Evolutionary conservation across 2,329 filamentous ascomycete genomes (phyloP), one percentile per base, ranked within the genome.

Genomic region (Sarocladiaceae sp.): DNA sequence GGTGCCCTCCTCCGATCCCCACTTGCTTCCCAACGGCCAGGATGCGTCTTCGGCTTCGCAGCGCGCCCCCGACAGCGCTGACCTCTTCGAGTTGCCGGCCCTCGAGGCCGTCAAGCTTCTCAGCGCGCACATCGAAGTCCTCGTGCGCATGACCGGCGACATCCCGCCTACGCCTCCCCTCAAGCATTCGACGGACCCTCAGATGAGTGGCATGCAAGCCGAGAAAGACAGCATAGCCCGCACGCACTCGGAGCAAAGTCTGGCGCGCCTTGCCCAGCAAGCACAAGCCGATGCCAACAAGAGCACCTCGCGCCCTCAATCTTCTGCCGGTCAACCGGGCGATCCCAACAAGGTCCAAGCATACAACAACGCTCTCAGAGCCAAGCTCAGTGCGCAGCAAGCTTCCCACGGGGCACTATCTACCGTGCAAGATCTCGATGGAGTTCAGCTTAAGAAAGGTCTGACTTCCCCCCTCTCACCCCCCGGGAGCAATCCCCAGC

Each of bases 81-180:
- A 89, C 59, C 75, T 95, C 49, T 86, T 85, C 65, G 77, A 77
- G 43, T 73, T 96, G 48, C 69, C 80, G 1, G 80, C 88, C 3
- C 72, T 83, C 43, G 81, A 81, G 2, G 90, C 90, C 4, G 75
- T 97, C 57, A 85, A 83, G 57, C 70, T 95, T 50, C 75, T 97
- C n/a, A 82, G 82, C 52, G 73, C 79, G 31, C 79, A 79, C 47
- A 70, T 89, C 48, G 84, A 89, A 55, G 73, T 79, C 3, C 72
- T 93, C 43, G 83, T 88, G 21, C 75, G 76, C 50, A 71, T 83
- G 47, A 87, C 84, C 2, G 85, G 86, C 57, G 87, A 95, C 56
- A 72, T 93, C 11, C 87, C 86, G 18, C 85, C 84, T 13, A 93
- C 83, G n/a, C 86, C 84, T 45, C 83, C 85, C 4, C 75, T 82